Evolutionary conservation across 2,329 filamentous ascomycete genomes (phyloP), one percentile per base, ranked within the genome.

Genomic region (Colletotrichum gigasporum): DNA sequence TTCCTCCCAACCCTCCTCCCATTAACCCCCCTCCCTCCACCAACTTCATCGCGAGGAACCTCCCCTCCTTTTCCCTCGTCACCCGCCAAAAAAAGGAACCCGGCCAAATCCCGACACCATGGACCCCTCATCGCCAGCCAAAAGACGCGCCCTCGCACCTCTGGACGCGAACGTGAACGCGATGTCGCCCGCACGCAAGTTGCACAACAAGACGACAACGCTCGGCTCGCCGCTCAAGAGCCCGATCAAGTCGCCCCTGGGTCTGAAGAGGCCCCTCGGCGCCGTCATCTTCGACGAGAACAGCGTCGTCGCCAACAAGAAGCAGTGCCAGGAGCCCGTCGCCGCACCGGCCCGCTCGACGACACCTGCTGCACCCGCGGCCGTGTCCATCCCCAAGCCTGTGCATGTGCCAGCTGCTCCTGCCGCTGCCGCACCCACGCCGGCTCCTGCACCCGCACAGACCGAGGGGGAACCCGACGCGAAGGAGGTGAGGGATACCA

Each of bases 121-220:
- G 66, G 54, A 67, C 58, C 61, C 73, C 30, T 74, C 77, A 41
- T 78, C 79, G 45, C 81, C 81, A 10, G 67, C 72, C 35, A 84
- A 82, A 71, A 76, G 81, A 80, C 82, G 82, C 80, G 82, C 79
- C 66, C 80, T 85, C 39, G 82, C 78, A 53, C 72, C 79, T 20
- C 75, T 83, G 52, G 76, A 84, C 74, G 77, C 78, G 57, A 84
- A 84, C 75, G 77, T 78, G 71, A 84, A 84, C 76, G 77, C 78
- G 71, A 73, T 73, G 68, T 68, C 64, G 18, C 69, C 71, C 22
- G 66, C 70, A 16, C 72, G 75, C 34, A 76, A 75, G 63, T 73
- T 66, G 66, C 44, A 72, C 67, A 42, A 70, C 69, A 48, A 62
- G 35, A 45, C 35, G 18, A 37, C 37, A 48, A 12, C 39, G n/a